Conservation (phyloP, 2,329 filamentous ascomycete species). For the Pyrenophora teres region DNA sequence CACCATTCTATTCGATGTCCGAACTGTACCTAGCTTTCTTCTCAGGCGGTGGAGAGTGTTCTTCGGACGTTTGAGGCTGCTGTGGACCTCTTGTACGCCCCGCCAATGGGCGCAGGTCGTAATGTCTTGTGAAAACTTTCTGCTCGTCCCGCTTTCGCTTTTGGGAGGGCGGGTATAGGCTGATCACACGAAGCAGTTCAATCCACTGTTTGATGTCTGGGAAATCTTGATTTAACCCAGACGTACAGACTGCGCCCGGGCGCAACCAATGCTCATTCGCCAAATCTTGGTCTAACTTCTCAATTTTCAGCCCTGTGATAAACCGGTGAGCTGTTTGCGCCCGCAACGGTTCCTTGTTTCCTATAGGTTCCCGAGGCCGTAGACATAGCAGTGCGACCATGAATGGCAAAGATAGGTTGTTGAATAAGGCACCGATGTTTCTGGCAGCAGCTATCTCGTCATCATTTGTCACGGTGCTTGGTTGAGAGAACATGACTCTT, state of each 20-base stretch:
- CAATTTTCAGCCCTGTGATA: background rate
- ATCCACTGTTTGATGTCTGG: conserved; percentile 1
- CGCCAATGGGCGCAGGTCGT: too few species aligned
- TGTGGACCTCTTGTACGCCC: too few species aligned
- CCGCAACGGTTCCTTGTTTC: background rate
- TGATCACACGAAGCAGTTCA: background rate
- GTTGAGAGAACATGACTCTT: background rate
- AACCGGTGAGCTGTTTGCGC: background rate
- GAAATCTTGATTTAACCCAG: background rate
- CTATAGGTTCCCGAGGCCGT: background rate
- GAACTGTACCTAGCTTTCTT: too few species aligned
- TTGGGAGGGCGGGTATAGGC: too few species aligned
- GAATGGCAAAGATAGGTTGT: background rate
- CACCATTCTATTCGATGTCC: too few species aligned
- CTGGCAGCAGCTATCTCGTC: background rate
- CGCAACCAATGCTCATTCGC: background rate
- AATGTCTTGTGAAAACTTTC: too few species aligned
- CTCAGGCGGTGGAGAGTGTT: too few species aligned
- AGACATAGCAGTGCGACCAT: background rate
- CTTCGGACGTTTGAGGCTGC: too few species aligned
- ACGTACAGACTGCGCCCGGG: background rate
- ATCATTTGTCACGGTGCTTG: background rate
- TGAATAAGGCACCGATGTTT: background rate
- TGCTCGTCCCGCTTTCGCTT: background rate
- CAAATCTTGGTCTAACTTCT: background rate